A percentile compares a stretch with the other conserved stretches of the same genome.
Evolutionary conservation across 1,284 basidiomycete species (phyloP).

Genomic region (Melampsora larici-populina): DNA sequence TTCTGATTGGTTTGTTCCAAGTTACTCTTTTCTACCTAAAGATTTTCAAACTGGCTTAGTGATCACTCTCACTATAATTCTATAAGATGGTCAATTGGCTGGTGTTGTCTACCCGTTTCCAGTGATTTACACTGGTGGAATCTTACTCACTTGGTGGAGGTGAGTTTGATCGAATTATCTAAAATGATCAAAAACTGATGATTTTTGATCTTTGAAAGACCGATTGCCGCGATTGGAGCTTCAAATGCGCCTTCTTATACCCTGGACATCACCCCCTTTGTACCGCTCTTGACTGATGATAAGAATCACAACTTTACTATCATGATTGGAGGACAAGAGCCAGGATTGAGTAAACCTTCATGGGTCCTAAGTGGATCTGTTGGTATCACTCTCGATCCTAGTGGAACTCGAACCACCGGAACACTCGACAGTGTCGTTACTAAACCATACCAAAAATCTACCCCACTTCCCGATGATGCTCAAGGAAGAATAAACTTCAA

Average conservation of each 20-base stretch:
- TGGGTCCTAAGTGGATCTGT: constrained; percentile 73
- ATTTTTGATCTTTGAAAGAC: constrained; percentile 56
- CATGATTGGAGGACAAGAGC: constrained; percentile 69
- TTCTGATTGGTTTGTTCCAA: constrained; percentile 60
- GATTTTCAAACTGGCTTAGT: neutral
- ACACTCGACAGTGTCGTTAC: neutral
- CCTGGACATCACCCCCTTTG: constrained; percentile 72
- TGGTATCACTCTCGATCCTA: constrained; percentile 59
- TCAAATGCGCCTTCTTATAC: constrained; percentile 73
- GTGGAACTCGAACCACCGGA: constrained; percentile 13
- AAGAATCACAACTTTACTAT: constrained; percentile 66
- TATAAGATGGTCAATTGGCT: constrained; percentile 62
- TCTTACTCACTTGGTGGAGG: constrained; percentile 68
- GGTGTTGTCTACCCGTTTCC: constrained; percentile 73
- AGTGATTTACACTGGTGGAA: constrained; percentile 75
- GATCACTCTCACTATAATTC: neutral
- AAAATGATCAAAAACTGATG: neutral
- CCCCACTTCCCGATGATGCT: neutral
- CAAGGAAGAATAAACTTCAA: neutral
- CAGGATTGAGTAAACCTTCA: constrained; percentile 62
- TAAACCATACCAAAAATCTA: neutral
- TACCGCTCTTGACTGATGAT: constrained; percentile 68
- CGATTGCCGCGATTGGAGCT: constrained; percentile 72
- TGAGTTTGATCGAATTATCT: constrained; percentile 11
- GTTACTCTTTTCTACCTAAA: neutral